Evolutionary conservation across 495 filamentous ascomycete species (phyloP), one percentile per base, ranked within the genome.

Genomic region (Collariella sp.): DNA sequence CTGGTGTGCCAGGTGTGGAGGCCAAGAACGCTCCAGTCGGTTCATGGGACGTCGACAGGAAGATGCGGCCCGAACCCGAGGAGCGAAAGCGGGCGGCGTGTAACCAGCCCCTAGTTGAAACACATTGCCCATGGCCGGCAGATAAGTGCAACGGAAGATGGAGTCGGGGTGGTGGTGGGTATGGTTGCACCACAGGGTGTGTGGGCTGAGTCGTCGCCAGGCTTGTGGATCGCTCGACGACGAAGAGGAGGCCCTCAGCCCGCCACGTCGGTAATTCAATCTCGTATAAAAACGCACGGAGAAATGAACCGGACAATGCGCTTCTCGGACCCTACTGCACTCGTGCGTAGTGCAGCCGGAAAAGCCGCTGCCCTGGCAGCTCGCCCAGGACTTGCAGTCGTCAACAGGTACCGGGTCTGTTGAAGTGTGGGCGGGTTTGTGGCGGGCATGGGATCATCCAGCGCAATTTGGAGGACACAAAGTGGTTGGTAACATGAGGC

Each of bases 11-110:
- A 13, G 12, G 46, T 0, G 18, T 26, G 13, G 11, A 24, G 15
- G 34, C 15, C 20, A 24, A 7, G 33, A 26, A 18, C 15, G 3
- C 16, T 33, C 48, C 23, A 39, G 19, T 51, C 31, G 41, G 31
- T 15, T 45, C 26, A 13, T 40, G 12, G 50, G 4, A 42, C 9
- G 19, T n/a, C 29, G 40, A 35, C 24, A 35, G 5, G 26, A 43
- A 15, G 38, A 52, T 45, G 31, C 50, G 50, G 50, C 40, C 41
- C 41, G 50, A 44, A 38, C 29, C 39, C 18, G 50, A 36, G 40
- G 9, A 15, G 16, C 40, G 36, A 26, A 36, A 38, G 20, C 11
- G 12, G 10, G 15, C 13, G 19, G 19, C 29, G 26, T 22, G 20
- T 2, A 19, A 18, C n/a, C n/a, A n/a, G 7, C 15, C 22, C 20